Evolutionary conservation across 257 asterid genomes (phyloP), one percentile per base, ranked within the genome.

Genomic region (Echites panduratus): DNA sequence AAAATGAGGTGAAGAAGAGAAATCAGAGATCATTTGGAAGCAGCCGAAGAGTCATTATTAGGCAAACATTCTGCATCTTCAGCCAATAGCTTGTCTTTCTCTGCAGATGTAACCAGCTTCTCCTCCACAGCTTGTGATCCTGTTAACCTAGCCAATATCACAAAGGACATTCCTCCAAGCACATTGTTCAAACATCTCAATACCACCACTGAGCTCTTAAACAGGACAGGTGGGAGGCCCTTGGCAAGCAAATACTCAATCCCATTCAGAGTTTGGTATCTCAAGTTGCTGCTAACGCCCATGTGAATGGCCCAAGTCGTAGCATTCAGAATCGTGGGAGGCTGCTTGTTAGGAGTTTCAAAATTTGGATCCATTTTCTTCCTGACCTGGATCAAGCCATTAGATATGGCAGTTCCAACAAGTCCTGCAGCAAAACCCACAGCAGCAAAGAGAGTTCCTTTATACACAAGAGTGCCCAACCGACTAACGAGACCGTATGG

Each of bases 391-490:
- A 93, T 84, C 81, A 93, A 66, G 19, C 97, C 95, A n/a, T 93
- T 93, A 32, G 98, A 93, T 12, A 93, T 53, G 29, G 92, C 96
- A 3, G 98, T 93, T 47, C 98, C 98, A 0, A 79, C 91, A 0
- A 93, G 90, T 14, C 98, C 98, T 7, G 98, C 97, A 0, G 88
- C 89, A 53, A 93, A 90, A 2, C 97, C 98, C 38, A 90, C 97
- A 0, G 88, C 89, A 3, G 96, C 90, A 73, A 93, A 93, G 10
- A 89, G 66, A 14, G 88, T 64, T 35, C 98, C 97, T 82, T 93
- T 93, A 73, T 89, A 93, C 4, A 89, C 89, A 40, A 90, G 84
- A 0, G 98, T 93, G 16, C 98, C 98, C 0, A 84, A 48, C 59
- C 98, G 82, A 71, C 78, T 80, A 78, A 87, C 9, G 57, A 88